Conservation (phyloP, 78 protist species). For the Dictyostelium firmibasis region DNA sequence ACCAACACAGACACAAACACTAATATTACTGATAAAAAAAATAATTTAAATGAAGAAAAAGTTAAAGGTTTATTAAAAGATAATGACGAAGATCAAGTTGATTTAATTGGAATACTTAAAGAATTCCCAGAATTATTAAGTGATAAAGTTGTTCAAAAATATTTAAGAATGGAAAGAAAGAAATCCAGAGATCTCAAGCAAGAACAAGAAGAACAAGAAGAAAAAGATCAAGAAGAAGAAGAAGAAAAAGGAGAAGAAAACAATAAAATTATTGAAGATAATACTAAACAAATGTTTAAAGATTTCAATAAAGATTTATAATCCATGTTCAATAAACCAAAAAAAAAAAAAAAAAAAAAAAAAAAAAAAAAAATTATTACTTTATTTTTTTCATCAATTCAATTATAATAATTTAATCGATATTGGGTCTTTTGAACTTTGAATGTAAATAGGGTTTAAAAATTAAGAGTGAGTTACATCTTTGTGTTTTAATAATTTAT, state of each 20-base stretch:
- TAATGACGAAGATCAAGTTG: background rate
- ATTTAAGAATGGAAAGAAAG: background rate
- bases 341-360: no score
- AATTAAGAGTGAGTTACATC: no score
- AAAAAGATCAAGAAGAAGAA: background rate
- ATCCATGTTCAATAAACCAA: background rate
- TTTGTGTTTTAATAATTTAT: no score
- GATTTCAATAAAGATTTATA: slow-evolving; percentile 27
- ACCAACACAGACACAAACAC: no score
- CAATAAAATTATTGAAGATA: background rate
- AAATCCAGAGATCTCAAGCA: background rate
- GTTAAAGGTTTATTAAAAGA: background rate
- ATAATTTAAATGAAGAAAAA: background rate
- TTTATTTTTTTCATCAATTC: no score
- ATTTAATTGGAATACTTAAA: background rate
- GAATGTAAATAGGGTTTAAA: no score
- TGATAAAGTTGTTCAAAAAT: background rate
- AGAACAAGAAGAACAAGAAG: background rate
- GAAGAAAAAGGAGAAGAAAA: background rate
- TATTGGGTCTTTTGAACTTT: no score
- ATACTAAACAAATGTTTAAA: slow-evolving; percentile 10
- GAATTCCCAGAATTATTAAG: slow-evolving; percentile 1
- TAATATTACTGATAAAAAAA: background rate
- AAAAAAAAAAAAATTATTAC: no score
- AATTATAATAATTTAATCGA: no score